These are phyloP conservation scores for Hypomontagnella submonticulosa DNA, from an alignment of 495 filamentous ascomycete species.

Conservation along the genomic window DNA sequence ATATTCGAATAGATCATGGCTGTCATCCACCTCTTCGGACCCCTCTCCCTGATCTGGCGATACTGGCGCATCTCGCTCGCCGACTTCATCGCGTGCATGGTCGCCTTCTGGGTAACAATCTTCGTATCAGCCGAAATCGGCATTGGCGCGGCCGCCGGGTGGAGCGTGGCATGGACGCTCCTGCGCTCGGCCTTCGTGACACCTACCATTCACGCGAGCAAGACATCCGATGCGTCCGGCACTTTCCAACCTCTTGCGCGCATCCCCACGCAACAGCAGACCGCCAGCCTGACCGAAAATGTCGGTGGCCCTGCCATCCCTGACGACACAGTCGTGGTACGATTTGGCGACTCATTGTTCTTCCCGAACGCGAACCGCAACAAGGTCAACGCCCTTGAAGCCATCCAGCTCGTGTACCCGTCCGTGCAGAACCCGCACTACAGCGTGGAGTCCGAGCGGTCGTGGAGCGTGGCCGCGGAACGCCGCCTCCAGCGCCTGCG, in stretches of 20 bases:
- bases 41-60: slow-evolving; percentile 54
- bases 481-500: slow-evolving; percentile 48
- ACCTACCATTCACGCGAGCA: slow-evolving; percentile 36
- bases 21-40: slow-evolving; percentile 57
- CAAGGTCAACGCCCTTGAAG: slow-evolving; percentile 54
- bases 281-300: slow-evolving; percentile 33
- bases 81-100: slow-evolving; percentile 62
- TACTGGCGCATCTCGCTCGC: slow-evolving; percentile 62
- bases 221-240: slow-evolving; percentile 8
- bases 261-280: slow-evolving; percentile 18
- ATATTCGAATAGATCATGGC: slow-evolving; percentile 52
- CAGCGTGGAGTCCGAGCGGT: slow-evolving; percentile 50
- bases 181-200: slow-evolving; percentile 57
- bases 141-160: slow-evolving; percentile 59
- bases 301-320: slow-evolving; percentile 42
- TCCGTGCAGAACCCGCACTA: slow-evolving; percentile 50
- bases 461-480: slow-evolving; percentile 60
- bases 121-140: slow-evolving; percentile 61
- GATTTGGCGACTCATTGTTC: slow-evolving; percentile 57
- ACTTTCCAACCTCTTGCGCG: slow-evolving; percentile 27
- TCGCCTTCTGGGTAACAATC: slow-evolving; percentile 61
- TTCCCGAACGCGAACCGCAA: slow-evolving; percentile 62
- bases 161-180: slow-evolving; percentile 58
- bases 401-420: slow-evolving; percentile 52
- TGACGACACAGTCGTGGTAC: slow-evolving; percentile 54